A percentile compares a stretch with the other conserved stretches of the same genome.
phyloP scores from a whole-genome alignment of 139 green algal species.

The Edaphochlamys debaryana region DNA sequence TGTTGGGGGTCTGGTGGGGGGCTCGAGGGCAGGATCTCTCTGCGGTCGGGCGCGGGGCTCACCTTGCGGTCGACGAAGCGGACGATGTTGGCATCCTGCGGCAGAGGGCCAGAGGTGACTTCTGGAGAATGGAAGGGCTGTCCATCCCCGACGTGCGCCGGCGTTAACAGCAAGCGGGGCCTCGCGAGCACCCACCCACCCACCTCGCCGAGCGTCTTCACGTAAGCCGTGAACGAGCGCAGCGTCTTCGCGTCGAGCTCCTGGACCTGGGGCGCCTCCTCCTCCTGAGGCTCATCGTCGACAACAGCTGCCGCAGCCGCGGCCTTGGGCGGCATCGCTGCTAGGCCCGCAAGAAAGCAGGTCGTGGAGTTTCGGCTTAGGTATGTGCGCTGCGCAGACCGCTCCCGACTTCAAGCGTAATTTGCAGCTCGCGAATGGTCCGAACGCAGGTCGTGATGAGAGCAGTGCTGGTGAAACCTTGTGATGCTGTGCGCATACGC shows the following conservation, averaged over 20 bases:
- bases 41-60: background rate
- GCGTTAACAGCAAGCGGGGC: background rate
- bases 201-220: conserved; percentile 16
- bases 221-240: background rate
- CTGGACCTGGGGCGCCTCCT: background rate
- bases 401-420: too few relatives aligned
- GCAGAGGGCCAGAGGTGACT: background rate
- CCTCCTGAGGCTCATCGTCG: background rate
- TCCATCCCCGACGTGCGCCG: background rate
- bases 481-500: too few relatives aligned
- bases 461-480: too few relatives aligned
- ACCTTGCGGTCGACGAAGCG: conserved; percentile 84
- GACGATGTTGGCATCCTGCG: conserved; percentile 64
- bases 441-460: too few relatives aligned
- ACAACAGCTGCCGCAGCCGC: background rate
- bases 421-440: too few relatives aligned
- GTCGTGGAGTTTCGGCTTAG: too few relatives aligned
- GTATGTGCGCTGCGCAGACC: too few relatives aligned
- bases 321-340: conserved; percentile 18
- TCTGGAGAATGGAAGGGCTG: background rate
- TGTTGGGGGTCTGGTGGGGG: background rate
- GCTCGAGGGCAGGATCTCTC: background rate
- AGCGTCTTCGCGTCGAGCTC: conserved; percentile 32
- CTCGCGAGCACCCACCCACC: background rate
- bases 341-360: too few relatives aligned